phyloP scores from a whole-genome alignment of 257 asterid species.

The Linaria vulgaris region DNA sequence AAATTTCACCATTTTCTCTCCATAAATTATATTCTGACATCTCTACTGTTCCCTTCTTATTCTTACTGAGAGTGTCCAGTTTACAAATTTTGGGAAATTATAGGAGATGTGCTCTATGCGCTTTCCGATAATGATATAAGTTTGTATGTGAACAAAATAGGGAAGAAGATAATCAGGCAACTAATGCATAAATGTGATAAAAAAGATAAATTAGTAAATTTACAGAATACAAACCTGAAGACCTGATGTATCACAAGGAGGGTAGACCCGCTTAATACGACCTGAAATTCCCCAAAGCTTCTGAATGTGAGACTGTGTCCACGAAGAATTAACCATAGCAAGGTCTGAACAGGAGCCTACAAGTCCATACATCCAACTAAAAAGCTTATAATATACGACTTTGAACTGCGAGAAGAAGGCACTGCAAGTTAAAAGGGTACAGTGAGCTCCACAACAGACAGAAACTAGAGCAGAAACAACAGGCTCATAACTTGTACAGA shows the following conservation, averaged over 20 bases:
- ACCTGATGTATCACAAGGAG: constrained; percentile 92
- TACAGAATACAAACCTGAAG: constrained; percentile 65
- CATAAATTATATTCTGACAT: neutral
- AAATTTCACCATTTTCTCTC: neutral
- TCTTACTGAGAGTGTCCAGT: no score
- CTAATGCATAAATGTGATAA: neutral
- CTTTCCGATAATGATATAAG: neutral
- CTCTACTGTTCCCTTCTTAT: neutral
- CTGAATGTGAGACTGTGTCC: constrained; percentile 89
- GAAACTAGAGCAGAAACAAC: constrained; percentile 1
- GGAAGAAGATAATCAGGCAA: neutral
- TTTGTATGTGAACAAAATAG: neutral
- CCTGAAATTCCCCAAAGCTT: constrained; percentile 84
- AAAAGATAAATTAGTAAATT: constrained; percentile 21
- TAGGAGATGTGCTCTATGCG: no score
- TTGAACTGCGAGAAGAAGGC: constrained; percentile 68
- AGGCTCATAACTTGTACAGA: constrained; percentile 1
- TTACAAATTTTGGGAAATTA: no score
- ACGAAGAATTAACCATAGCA: constrained; percentile 93
- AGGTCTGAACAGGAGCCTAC: constrained; percentile 84
- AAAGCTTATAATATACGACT: constrained; percentile 65
- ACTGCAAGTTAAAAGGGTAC: constrained; percentile 41
- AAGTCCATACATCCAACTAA: constrained; percentile 85
- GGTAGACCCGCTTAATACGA: constrained; percentile 75
- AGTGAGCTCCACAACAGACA: constrained; percentile 31